Conservation (phyloP, 257 asterid species). For the Hygrophila difformis region DNA sequence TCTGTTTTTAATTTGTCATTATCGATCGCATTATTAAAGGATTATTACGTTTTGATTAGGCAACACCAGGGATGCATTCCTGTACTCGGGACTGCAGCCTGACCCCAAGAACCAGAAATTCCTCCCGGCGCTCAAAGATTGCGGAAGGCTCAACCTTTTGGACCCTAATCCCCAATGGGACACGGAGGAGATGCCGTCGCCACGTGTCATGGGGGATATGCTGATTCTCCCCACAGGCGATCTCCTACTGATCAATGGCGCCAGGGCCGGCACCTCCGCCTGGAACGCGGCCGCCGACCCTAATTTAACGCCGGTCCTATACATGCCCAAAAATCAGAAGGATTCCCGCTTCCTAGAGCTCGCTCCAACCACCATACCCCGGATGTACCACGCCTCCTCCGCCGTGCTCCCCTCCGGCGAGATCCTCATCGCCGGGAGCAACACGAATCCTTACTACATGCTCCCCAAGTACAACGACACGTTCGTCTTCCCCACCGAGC, state of each 20-base stretch:
- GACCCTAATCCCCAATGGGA: slow-evolving; percentile 31
- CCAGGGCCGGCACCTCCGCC: slow-evolving; percentile 51
- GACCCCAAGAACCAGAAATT: no score
- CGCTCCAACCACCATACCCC: slow-evolving; percentile 32
- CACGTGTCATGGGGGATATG: slow-evolving; percentile 73
- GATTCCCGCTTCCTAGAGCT: slow-evolving; percentile 23
- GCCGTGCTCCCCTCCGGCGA: slow-evolving; percentile 45
- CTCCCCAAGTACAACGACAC: no score
- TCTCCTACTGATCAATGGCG: slow-evolving; percentile 51
- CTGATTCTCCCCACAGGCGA: slow-evolving; percentile 46
- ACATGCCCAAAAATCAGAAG: slow-evolving; percentile 15
- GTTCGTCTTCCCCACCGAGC: slow-evolving; percentile 49
- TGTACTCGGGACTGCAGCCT: no score
- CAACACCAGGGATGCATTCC: no score
- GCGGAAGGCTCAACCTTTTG: slow-evolving; percentile 42
- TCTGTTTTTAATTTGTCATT: no score
- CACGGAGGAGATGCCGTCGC: slow-evolving; percentile 57
- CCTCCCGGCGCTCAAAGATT: slow-evolving; percentile 29
- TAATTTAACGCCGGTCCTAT: slow-evolving; percentile 38
- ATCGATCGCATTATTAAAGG: no score
- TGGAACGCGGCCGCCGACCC: slow-evolving; percentile 49
- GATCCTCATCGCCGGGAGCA: slow-evolving; percentile 57
- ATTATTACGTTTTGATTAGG: no score
- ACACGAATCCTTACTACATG: slow-evolving; percentile 49
- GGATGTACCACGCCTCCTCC: slow-evolving; percentile 65